Evolutionary conservation across 306 rosid species (phyloP).

Genomic region (Dalbergia cultrata): DNA sequence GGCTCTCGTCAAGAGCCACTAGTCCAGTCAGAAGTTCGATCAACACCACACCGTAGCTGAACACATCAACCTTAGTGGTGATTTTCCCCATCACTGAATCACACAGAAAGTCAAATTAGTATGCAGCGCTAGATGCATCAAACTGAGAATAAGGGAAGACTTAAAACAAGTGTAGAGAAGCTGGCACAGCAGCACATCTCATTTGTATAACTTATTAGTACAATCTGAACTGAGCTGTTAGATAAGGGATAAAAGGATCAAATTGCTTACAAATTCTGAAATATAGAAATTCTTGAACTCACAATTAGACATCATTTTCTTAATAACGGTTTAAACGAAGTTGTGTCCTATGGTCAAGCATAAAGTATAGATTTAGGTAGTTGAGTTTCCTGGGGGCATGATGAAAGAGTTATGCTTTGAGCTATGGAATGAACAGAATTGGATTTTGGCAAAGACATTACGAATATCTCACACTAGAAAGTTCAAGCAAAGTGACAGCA

Average conservation of each 20-base stretch:
- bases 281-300: constrained; percentile 10
- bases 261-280: constrained; percentile 27
- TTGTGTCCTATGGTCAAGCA: not conserved
- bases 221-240: constrained; percentile 3
- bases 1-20: constrained; percentile 76
- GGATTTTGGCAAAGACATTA: not conserved
- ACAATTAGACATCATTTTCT: not conserved
- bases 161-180: constrained; percentile 7
- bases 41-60: constrained; percentile 83
- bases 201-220: not conserved
- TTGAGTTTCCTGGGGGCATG: not conserved
- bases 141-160: not conserved
- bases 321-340: not conserved
- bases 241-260: constrained; percentile 15
- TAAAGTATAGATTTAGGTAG: too few relatives aligned
- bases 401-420: not conserved
- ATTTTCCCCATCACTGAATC: constrained; percentile 89
- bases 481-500: not conserved
- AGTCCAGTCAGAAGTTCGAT: constrained; percentile 86
- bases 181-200: constrained; percentile 1
- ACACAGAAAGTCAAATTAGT: constrained; percentile 29
- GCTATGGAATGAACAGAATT: not conserved
- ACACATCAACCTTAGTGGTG: constrained; percentile 85
- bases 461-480: not conserved
- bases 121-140: not conserved